Base-by-base conservation (phyloP, 2,329 filamentous ascomycete genomes). In the Pseudogymnoascus sp. region DNA sequence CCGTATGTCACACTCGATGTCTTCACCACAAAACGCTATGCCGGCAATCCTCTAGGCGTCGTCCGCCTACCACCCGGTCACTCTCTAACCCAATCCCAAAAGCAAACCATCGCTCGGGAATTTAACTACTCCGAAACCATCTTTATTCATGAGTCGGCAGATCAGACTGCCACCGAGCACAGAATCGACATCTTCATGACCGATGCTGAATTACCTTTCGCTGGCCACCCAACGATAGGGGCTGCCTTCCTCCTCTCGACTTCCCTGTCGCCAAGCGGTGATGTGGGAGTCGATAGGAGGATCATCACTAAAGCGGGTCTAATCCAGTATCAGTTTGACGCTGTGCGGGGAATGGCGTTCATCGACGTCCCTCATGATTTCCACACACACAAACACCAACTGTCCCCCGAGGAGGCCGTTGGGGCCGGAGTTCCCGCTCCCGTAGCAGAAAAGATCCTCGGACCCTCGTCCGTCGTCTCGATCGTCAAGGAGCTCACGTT, bases 401-500 rank as follows among this genome's bases (percentile, higher is more conserved):
- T 78, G 11, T 71, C 73, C 22, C 16, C 65, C 7, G 70, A 74
- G 28, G 46, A 66, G 0, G 65, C 65, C 4, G 71, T 79, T 59
- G 70, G 71, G 22, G 62, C 71, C n/a, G 50, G 50, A 19, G 14
- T 56, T 26, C 50, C n/a, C 6, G 10, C 6, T 7, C 19, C 28
- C 4, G 28, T 56, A 12, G 74, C 74, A 4, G 77, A 79, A 72
- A 67, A 77, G 33, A 65, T 68, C 10, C 28, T 60, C 12, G 78
- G 81, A 7, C 80, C 82, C 12, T 56, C n/a, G 7, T 19, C 50
- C 1, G 70, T 84, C 16, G 80, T 86, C 63, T 86, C 83, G 66
- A 84, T 92, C 53, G 89, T 91, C 37, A 84, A 84, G 50, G 90
- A 89, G 59, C 89, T 93, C 86, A 84, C 84, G 0, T 92, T 91